Evolutionary conservation across 1,284 basidiomycete genomes (phyloP).

Genomic region (Peniophora sp.): DNA sequence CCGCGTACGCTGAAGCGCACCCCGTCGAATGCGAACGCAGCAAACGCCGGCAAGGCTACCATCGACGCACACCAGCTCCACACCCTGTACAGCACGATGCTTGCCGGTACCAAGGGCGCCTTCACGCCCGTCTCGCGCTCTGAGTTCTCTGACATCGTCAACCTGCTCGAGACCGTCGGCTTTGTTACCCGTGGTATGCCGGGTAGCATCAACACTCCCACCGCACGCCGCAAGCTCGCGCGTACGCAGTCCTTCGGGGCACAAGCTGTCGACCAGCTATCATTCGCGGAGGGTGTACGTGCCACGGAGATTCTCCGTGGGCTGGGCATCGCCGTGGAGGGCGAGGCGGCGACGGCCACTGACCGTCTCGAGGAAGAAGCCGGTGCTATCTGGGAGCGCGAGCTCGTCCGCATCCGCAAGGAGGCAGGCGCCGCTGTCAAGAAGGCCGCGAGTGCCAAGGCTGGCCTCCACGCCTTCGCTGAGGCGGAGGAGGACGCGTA

Average conservation of each 20-base stretch:
- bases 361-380: constrained; percentile 59
- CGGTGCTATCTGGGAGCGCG: constrained; percentile 58
- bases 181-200: constrained; percentile 39
- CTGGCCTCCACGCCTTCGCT: constrained; percentile 47
- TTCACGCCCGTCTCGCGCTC: constrained; percentile 63
- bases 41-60: constrained; percentile 18
- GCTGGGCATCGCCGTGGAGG: constrained; percentile 39
- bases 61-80: constrained; percentile 57
- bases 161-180: constrained; percentile 65
- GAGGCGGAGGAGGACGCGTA: constrained; percentile 20
- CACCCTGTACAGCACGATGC: constrained; percentile 50
- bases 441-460: constrained; percentile 13
- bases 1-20: constrained; percentile 39
- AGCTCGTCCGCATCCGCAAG: constrained; percentile 43
- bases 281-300: constrained; percentile 49
- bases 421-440: constrained; percentile 37
- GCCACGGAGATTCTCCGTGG: constrained; percentile 59
- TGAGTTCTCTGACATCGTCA: constrained; percentile 66
- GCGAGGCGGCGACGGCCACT: constrained; percentile 17
- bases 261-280: constrained; percentile 37
- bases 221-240: constrained; percentile 38
- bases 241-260: constrained; percentile 48
- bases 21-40: constrained; percentile 19
- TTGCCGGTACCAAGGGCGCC: constrained; percentile 44
- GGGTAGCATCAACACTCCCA: constrained; percentile 21